A percentile compares a stretch with the other conserved stretches of the same genome.
phyloP scores from a whole-genome alignment of 352 stramenopile genomes.

The Pythium aristosporum region DNA sequence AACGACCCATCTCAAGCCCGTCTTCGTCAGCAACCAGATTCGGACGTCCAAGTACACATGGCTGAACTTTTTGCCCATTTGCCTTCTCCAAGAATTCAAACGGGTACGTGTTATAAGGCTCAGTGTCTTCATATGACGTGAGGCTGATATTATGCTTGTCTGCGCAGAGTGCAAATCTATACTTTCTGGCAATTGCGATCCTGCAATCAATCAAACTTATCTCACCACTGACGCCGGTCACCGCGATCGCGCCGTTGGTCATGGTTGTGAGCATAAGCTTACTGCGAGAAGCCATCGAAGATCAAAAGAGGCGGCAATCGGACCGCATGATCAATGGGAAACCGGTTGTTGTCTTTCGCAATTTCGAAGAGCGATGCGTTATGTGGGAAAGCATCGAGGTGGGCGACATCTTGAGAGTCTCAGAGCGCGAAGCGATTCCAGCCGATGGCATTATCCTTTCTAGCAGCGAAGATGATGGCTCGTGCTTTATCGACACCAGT shows the following conservation, averaged over 20 bases:
- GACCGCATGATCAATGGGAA: conserved; percentile 66
- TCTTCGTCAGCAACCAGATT: conserved; percentile 79
- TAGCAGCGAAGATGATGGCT: conserved; percentile 78
- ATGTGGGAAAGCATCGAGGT: conserved; percentile 80
- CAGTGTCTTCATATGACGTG: conserved; percentile 41
- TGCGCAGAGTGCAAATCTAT: conserved; percentile 90
- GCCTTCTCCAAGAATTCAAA: conserved; percentile 84
- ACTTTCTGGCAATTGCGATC: conserved; percentile 92
- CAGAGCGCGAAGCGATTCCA: conserved; percentile 85
- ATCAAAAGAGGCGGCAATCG: conserved; percentile 55
- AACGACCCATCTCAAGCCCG: conserved; percentile 46
- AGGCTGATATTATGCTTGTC: conserved; percentile 29
- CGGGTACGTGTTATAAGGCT: conserved; percentile 32
- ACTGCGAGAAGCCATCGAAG: conserved; percentile 77
- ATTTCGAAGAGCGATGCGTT: conserved; percentile 57
- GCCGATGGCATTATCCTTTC: conserved; percentile 91
- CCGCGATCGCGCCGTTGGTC: conserved; percentile 76
- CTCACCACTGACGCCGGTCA: conserved; percentile 67
- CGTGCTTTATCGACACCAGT: conserved; percentile 81
- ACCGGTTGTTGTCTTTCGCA: conserved; percentile 52
- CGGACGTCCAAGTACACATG: conserved; percentile 91
- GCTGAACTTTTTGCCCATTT: conserved; percentile 69
- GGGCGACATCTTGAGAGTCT: conserved; percentile 85
- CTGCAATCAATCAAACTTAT: conserved; percentile 90
- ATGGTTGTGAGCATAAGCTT: conserved; percentile 81